Conservation (phyloP, 306 rosid species). For the Lupinus albus region DNA sequence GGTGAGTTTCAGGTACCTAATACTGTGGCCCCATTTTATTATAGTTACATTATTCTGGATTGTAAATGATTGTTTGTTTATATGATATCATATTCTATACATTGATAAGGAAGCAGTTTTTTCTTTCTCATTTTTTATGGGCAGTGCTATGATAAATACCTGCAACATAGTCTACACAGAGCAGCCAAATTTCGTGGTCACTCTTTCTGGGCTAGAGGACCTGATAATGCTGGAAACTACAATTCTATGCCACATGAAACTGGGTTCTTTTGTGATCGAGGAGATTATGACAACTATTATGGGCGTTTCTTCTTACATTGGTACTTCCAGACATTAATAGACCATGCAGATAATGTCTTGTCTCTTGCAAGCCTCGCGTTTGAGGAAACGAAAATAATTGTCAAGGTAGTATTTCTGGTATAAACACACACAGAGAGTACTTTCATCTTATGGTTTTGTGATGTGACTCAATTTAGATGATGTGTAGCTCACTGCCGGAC, state of each 20-base stretch:
- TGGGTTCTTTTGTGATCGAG: constrained; percentile 93
- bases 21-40: constrained; percentile 31
- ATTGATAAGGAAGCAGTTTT: constrained; percentile 29
- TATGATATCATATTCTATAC: constrained; percentile 4
- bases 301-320: constrained; percentile 97
- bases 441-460: constrained; percentile 32
- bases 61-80: not conserved
- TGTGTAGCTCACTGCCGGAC: constrained; percentile 8
- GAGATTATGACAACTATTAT: constrained; percentile 96
- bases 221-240: constrained; percentile 91
- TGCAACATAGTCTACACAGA: constrained; percentile 74
- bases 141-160: constrained; percentile 92
- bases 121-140: constrained; percentile 39
- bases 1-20: constrained; percentile 99
- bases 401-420: constrained; percentile 63
- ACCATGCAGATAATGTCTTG: constrained; percentile 88
- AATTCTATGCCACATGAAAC: constrained; percentile 94
- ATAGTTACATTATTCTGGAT: constrained; percentile 27
- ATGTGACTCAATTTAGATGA: constrained; percentile 35
- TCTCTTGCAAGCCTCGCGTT: constrained; percentile 96
- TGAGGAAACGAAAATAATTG: constrained; percentile 77
- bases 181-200: constrained; percentile 94
- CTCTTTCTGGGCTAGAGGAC: constrained; percentile 93
- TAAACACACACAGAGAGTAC: not conserved
- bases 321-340: constrained; percentile 81